These are phyloP conservation scores for Candida palmyrensis DNA, from an alignment of 805 yeast species.

Conservation along the genomic window DNA sequence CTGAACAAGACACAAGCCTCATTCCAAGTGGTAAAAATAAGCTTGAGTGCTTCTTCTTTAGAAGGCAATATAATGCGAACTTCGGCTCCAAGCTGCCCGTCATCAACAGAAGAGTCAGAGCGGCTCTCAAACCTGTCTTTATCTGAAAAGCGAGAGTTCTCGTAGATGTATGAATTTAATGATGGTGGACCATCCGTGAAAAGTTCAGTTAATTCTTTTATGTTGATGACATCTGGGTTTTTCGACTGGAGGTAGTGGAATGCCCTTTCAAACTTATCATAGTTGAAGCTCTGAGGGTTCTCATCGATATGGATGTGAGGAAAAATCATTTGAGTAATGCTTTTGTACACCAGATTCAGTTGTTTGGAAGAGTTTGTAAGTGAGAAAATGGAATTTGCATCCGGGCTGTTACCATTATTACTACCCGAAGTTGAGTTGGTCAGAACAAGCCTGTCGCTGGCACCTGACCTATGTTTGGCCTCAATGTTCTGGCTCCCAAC, in stretches of 20 bases:
- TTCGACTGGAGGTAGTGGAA: constrained; percentile 15
- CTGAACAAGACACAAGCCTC: constrained; percentile 81
- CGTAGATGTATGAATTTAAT: constrained; percentile 3
- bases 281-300: constrained; percentile 23
- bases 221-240: constrained; percentile 11
- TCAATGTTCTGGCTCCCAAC: too few relatives aligned
- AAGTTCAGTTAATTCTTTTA: constrained; percentile 24
- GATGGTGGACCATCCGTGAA: constrained; percentile 24
- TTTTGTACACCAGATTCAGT: constrained; percentile 19
- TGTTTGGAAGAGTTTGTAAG: neutral
- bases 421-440: constrained; percentile 1
- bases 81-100: constrained; percentile 31
- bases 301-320: constrained; percentile 32
- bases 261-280: constrained; percentile 28
- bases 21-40: constrained; percentile 76
- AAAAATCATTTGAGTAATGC: constrained; percentile 27
- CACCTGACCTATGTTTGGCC: too few relatives aligned
- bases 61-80: constrained; percentile 70
- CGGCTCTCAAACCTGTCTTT: too few relatives aligned
- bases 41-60: constrained; percentile 61
- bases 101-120: constrained; percentile 19
- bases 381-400: neutral
- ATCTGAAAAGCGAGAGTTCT: constrained; percentile 7
- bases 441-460: too few relatives aligned
- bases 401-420: constrained; percentile 1